These are phyloP conservation scores for Aspergillus luchuensis DNA, from an alignment of 2,329 filamentous ascomycete genomes.

Conservation along the genomic window DNA sequence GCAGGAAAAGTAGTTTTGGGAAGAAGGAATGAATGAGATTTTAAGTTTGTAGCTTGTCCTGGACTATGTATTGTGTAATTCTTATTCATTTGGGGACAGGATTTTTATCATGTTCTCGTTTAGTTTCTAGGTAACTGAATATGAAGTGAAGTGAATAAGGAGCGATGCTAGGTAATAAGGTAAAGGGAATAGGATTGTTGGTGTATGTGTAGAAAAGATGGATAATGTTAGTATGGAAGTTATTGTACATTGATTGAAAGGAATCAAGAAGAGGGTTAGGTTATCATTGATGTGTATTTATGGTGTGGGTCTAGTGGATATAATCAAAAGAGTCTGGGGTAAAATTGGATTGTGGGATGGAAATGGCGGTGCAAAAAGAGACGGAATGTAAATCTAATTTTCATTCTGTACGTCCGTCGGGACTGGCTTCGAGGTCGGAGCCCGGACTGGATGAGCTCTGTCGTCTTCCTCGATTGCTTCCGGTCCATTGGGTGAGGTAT, in stretches of 20 bases:
- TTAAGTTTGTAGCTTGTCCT: no score
- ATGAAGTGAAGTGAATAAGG: no score
- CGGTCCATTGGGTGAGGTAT: constrained; percentile 29
- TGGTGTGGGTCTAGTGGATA: not conserved
- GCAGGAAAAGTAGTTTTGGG: not conserved
- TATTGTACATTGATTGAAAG: not conserved
- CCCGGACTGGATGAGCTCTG: not conserved
- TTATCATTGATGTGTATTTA: not conserved
- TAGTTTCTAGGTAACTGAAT: no score
- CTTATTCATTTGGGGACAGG: not conserved
- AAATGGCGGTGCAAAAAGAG: not conserved
- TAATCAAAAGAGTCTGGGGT: not conserved
- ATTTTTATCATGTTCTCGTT: not conserved
- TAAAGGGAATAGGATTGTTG: not conserved
- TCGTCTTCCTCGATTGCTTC: not conserved
- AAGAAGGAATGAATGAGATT: not conserved
- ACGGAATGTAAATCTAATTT: not conserved
- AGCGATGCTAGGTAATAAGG: no score
- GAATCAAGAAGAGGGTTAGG: not conserved
- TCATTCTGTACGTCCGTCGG: constrained; percentile 4
- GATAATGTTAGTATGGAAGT: not conserved
- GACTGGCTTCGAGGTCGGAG: constrained; percentile 18
- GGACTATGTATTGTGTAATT: no score
- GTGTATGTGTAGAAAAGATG: not conserved
- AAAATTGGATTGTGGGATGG: not conserved